phyloP scores from a whole-genome alignment of 2,329 filamentous ascomycete genomes.

The Diaporthe destruens region DNA sequence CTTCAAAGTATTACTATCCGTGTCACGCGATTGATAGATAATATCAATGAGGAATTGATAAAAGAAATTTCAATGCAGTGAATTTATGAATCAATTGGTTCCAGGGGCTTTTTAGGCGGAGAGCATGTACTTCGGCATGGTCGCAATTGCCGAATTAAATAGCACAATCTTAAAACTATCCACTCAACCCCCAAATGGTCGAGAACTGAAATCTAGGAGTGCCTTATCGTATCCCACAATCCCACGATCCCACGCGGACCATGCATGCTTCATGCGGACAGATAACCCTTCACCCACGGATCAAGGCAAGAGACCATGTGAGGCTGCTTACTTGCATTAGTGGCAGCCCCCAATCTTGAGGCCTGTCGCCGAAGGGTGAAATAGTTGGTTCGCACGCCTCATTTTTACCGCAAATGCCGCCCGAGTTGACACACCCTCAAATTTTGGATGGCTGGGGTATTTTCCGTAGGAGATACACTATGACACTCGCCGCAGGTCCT shows the following conservation, averaged over 20 bases:
- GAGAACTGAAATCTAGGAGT: background rate
- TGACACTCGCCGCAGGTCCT: background rate
- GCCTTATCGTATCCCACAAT: background rate
- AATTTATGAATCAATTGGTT: background rate
- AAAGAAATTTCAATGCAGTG: background rate
- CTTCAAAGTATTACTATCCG: background rate
- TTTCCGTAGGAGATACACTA: background rate
- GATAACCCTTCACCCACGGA: background rate
- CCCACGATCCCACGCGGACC: background rate
- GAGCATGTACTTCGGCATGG: background rate
- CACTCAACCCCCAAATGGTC: too few species aligned
- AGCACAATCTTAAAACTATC: background rate
- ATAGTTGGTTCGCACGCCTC: slow-evolving; percentile 15
- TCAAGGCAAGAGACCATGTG: background rate
- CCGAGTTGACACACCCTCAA: background rate
- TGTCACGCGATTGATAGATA: background rate
- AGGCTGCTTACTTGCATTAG: slow-evolving; percentile 30
- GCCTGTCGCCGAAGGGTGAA: background rate
- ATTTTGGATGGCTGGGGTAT: background rate
- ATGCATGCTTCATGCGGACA: background rate
- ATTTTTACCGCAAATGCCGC: slow-evolving; percentile 1
- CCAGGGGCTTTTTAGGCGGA: background rate
- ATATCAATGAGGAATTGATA: background rate
- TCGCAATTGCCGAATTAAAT: background rate
- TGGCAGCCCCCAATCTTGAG: slow-evolving; percentile 2